Evolutionary conservation across 768 basidiomycete species (phyloP).

Genomic region (Amanita polypyramis): DNA sequence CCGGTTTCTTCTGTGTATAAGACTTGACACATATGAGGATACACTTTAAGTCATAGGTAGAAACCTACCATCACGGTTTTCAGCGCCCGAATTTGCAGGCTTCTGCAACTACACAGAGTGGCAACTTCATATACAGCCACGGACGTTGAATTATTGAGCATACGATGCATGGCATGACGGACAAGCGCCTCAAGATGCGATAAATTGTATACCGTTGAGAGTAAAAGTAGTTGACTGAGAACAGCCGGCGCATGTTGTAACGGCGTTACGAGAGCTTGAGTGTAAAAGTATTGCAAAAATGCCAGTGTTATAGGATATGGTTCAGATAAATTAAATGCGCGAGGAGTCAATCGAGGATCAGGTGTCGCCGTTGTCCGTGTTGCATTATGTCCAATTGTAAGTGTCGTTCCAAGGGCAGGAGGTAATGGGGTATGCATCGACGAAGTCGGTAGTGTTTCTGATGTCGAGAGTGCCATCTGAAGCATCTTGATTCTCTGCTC

Average conservation of each 20-base stretch:
- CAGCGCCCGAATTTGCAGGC: constrained; percentile 82
- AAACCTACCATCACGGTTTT: constrained; percentile 72
- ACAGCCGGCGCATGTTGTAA: constrained; percentile 88
- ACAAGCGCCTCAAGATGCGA: constrained; percentile 66
- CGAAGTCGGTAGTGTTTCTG: constrained; percentile 50
- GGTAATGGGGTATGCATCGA: constrained; percentile 55
- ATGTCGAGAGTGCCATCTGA: constrained; percentile 41
- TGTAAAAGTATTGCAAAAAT: constrained; percentile 90
- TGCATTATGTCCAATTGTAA: constrained; percentile 20
- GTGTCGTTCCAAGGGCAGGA: constrained; percentile 40
- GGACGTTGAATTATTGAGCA: constrained; percentile 73
- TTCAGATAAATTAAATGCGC: constrained; percentile 74
- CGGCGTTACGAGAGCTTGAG: constrained; percentile 75
- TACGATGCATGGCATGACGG: constrained; percentile 92
- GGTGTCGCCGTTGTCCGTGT: constrained; percentile 10
- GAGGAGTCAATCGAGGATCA: constrained; percentile 75
- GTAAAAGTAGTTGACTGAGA: constrained; percentile 74
- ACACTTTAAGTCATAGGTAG: neutral
- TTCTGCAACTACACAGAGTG: constrained; percentile 80
- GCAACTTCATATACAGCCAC: constrained; percentile 94
- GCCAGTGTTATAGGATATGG: constrained; percentile 85
- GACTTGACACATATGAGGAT: constrained; percentile 32
- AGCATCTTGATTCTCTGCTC: constrained; percentile 54
- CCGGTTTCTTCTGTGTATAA: constrained; percentile 68
- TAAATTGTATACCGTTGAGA: constrained; percentile 77